These are phyloP conservation scores for Fusarium tuaranense DNA, from an alignment of 2,329 filamentous ascomycete species.

Conservation along the genomic window DNA sequence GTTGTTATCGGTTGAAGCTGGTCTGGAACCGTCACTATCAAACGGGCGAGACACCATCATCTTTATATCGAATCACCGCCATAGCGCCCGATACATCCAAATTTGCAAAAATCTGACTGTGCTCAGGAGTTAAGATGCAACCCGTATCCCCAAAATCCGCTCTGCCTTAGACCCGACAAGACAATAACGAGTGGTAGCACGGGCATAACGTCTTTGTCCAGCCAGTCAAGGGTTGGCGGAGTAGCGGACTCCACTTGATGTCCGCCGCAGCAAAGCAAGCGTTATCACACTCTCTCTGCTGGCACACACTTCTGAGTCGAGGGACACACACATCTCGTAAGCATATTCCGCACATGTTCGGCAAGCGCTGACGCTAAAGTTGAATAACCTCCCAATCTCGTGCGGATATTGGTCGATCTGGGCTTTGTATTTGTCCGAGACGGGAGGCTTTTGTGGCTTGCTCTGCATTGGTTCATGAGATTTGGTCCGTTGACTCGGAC, in stretches of 20 bases:
- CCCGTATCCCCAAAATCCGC: slow-evolving; percentile 37
- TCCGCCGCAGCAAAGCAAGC: slow-evolving; percentile 31
- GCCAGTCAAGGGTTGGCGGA: slow-evolving; percentile 26
- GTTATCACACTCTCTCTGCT: slow-evolving; percentile 3
- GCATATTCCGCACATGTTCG: slow-evolving; percentile 34
- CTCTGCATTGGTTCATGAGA: slow-evolving; percentile 7
- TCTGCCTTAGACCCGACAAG: slow-evolving; percentile 7
- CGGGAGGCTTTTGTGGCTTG: slow-evolving; percentile 12
- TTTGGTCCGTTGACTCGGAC: slow-evolving; percentile 33
- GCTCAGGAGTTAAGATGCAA: slow-evolving; percentile 33
- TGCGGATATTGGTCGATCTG: slow-evolving; percentile 32
- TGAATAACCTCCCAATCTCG: slow-evolving; percentile 20
- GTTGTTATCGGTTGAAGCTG: slow-evolving; percentile 18
- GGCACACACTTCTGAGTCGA: background rate
- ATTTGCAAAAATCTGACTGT: slow-evolving; percentile 18
- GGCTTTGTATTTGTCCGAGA: slow-evolving; percentile 5
- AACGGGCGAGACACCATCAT: slow-evolving; percentile 17
- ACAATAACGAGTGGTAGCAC: slow-evolving; percentile 12
- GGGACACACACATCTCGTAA: slow-evolving; percentile 34
- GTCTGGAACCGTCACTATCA: slow-evolving; percentile 13
- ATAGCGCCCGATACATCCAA: background rate
- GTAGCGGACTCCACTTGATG: slow-evolving; percentile 40
- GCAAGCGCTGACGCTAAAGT: slow-evolving; percentile 35
- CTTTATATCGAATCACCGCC: slow-evolving; percentile 35
- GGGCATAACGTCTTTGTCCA: slow-evolving; percentile 38